Evolutionary conservation across 2,329 filamentous ascomycete species (phyloP), one percentile per base, ranked within the genome.

Genomic region (Aspergillus glaucus): DNA sequence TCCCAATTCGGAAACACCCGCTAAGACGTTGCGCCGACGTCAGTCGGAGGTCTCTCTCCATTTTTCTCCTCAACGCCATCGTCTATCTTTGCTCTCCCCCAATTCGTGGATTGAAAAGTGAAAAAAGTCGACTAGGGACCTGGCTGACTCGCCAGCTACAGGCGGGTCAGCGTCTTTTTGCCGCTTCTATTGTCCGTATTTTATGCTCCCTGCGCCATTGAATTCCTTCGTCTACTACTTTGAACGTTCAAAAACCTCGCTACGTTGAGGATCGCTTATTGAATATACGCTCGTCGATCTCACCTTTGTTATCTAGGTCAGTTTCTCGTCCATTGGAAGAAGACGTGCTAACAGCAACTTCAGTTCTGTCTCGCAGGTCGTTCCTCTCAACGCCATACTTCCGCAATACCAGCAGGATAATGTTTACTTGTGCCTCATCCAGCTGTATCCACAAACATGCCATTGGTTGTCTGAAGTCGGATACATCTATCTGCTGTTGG

Each of bases 361-460:
- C 10, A 30, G 26, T 30, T 9, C 4, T 12, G 26, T 30, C 26
- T 30, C 22, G 10, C 26, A 30, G 9, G 26, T 2, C 10, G 26
- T 30, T 36, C 6, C 30, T 48, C 28, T 19, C 26, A 22, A 22
- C 22, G 1, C 22, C 22, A 21, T 37, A 17, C n/a, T 47, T 45
- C 14, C 15, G 1, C 34, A 36, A 17, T 24, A 26, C 7, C 3
- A 44, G 30, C 32, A n/a, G 30, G 43, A 43, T 51, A 42, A 57
- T 60, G 51, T 52, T 51, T 43, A 40, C 50, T 40, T 50, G 54
- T 50, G n/a, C 46, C 26, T 46, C 50, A 44, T 43, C 47, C 28
- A 52, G 19, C 42, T 60, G 48, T 48, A 46, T 50, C 45, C 52
- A 58, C 48, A 54, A 56, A 46, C 46, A 59, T 58, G 55, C 49